phyloP scores from a whole-genome alignment of 1,284 basidiomycete genomes.

The Ustilago hordei region DNA sequence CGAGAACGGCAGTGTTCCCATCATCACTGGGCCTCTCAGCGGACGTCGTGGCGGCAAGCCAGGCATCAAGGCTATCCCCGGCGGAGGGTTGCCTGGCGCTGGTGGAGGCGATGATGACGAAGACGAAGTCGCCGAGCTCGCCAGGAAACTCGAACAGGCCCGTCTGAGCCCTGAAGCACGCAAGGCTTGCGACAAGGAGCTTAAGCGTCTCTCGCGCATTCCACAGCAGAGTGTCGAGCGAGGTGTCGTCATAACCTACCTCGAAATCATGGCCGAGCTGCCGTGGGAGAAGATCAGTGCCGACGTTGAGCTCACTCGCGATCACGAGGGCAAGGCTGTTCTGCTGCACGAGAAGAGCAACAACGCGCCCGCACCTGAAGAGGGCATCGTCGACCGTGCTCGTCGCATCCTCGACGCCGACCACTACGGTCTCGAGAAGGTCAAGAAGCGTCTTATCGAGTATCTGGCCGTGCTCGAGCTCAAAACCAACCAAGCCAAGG shows the following conservation, averaged over 20 bases:
- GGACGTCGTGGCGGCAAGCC: conserved; percentile 43
- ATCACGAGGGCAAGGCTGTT: conserved; percentile 35
- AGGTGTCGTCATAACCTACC: conserved; percentile 69
- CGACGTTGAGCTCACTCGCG: conserved; percentile 43
- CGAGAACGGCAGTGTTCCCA: conserved; percentile 41
- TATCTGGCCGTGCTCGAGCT: conserved; percentile 71
- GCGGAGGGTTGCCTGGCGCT: conserved; percentile 34
- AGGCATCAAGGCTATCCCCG: conserved; percentile 22
- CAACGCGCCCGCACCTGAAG: conserved; percentile 19
- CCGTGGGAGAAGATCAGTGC: conserved; percentile 67
- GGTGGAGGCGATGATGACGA: conserved; percentile 56
- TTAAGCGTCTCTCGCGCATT: conserved; percentile 66
- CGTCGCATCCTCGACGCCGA: conserved; percentile 70
- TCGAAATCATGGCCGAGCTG: conserved; percentile 69
- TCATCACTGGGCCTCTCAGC: conserved; percentile 45
- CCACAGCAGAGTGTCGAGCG: conserved; percentile 68
- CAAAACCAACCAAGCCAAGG: conserved; percentile 66
- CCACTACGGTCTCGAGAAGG: conserved; percentile 71
- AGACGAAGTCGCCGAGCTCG: conserved; percentile 64
- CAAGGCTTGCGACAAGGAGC: conserved; percentile 67
- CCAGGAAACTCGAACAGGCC: conserved; percentile 57
- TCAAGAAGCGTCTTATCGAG: conserved; percentile 71
- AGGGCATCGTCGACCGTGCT: conserved; percentile 65
- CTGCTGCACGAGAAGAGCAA: conserved; percentile 34
- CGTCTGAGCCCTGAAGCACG: conserved; percentile 63